Base-by-base conservation (phyloP, 1,139 yeast genomes). In the Zygoascus hellenicus region DNA sequence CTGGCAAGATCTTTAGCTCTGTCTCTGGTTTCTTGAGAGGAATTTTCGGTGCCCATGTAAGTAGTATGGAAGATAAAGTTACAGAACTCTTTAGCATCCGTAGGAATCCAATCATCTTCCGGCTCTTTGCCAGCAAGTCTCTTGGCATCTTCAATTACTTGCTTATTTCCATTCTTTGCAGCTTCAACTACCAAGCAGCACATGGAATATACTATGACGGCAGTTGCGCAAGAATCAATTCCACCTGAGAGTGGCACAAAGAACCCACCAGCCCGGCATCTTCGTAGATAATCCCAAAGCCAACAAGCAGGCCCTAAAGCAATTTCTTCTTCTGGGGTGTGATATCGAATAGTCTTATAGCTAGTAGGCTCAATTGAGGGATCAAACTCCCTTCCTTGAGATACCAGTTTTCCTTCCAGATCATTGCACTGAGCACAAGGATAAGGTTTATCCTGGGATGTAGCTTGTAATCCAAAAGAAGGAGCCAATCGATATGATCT, bases 281-380 rank as follows among this genome's bases (percentile, higher is more conserved):
- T 78, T 62, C 99, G 76, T 53, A 92, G 74, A 62, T 92, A 92
- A 64, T 92, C 99, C 99, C 99, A 92, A 54, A 92, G 67, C 99
- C 99, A 92, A 64, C 98, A 92, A 0, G 99, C 98, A 1, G 98
- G 99, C 0, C 98, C 98, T 45, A 86, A 71, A 0, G 98, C 97
- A 53, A 92, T 90, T 66, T 92, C 99, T 65, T 92, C 97, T 60
- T 89, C 95, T 1, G 97, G 96, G 2, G 72, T 62, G 65, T 86
- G 95, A 59, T 84, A 84, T 42, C 71, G 72, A 37, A 83, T 74
- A 4, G 71, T 72, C 31, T 68, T 64, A 1, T 62, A 51, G 32
- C 62, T 58, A 0, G 95, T 69, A 14, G 97, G 96, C n/a, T 58
- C 67, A n/a, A 85, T 65, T 1, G 60, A 59, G 14, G 85, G 79